phyloP scores from a whole-genome alignment of 768 basidiomycete species.

The Arthromyces matolae region DNA sequence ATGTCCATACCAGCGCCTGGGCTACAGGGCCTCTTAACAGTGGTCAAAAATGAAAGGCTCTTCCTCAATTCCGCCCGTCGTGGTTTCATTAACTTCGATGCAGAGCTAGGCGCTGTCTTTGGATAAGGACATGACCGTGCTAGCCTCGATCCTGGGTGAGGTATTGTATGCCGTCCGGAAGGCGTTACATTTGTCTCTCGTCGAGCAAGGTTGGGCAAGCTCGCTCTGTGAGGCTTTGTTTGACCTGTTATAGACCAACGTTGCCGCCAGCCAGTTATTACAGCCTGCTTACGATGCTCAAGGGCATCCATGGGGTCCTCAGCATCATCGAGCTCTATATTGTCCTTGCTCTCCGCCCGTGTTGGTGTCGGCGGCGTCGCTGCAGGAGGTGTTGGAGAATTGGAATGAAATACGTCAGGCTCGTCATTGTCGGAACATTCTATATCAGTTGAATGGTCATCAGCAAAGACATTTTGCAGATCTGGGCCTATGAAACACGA shows the following conservation, averaged over 20 bases:
- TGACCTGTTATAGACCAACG: constrained; percentile 45
- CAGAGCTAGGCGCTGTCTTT: constrained; percentile 14
- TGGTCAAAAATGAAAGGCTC: constrained; percentile 22
- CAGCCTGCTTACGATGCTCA: constrained; percentile 34
- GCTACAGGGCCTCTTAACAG: constrained; percentile 5
- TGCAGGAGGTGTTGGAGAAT: constrained; percentile 27
- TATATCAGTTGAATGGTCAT: constrained; percentile 43
- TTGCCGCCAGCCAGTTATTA: constrained; percentile 54
- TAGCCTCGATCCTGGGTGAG: constrained; percentile 15
- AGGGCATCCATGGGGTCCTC: constrained; percentile 23
- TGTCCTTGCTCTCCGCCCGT: constrained; percentile 21
- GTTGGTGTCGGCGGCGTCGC: constrained; percentile 38
- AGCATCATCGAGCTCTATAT: constrained; percentile 21
- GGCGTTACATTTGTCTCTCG: constrained; percentile 46
- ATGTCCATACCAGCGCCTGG: background rate
- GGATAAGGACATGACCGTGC: constrained; percentile 14
- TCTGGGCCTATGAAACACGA: constrained; percentile 34
- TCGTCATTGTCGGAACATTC: constrained; percentile 35
- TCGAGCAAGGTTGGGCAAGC: constrained; percentile 30
- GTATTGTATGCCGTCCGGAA: constrained; percentile 30
- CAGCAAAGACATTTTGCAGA: constrained; percentile 40
- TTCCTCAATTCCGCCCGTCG: constrained; percentile 18
- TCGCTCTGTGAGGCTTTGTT: constrained; percentile 26
- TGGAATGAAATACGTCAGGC: constrained; percentile 13
- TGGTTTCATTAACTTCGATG: constrained; percentile 11